These are phyloP conservation scores for Didymosphaeria variabile DNA, from an alignment of 2,329 filamentous ascomycete species.

Conservation along the genomic window DNA sequence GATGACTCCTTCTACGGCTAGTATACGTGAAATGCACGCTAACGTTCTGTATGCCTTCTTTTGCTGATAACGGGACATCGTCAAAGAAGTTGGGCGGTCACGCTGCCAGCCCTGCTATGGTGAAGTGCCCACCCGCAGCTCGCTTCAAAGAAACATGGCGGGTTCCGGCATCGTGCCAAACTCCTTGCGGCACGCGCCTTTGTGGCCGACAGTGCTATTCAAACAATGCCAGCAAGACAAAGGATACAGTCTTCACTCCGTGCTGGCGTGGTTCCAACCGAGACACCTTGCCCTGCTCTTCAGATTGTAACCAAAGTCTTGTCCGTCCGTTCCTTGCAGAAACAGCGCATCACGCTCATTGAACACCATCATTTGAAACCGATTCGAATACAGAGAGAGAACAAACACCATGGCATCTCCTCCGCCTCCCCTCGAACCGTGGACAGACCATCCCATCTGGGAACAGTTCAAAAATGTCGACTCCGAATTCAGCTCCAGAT, in stretches of 20 bases:
- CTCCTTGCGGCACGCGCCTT: background rate
- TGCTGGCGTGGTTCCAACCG: background rate
- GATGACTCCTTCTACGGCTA: background rate
- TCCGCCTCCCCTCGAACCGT: background rate
- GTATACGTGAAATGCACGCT: background rate
- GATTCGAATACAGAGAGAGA: background rate
- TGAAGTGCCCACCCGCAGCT: background rate
- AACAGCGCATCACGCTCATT: background rate
- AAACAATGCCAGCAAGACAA: slow-evolving; percentile 1
- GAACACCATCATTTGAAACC: background rate
- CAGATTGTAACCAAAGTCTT: background rate
- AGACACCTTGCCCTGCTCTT: background rate
- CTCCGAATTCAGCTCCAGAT: background rate
- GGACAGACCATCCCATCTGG: background rate
- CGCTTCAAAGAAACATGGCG: slow-evolving; percentile 2
- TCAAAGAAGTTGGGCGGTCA: background rate
- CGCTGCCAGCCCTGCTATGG: background rate
- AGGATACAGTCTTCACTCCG: background rate
- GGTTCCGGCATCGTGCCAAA: background rate
- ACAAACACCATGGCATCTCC: background rate
- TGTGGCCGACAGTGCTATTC: background rate
- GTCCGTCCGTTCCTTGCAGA: background rate
- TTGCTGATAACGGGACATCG: background rate
- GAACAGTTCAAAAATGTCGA: slow-evolving; percentile 4
- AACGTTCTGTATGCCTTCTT: background rate